A percentile compares a stretch with the other conserved stretches of the same genome.
phyloP scores from a whole-genome alignment of 208 protist species.

The Crithidia mellificae region DNA sequence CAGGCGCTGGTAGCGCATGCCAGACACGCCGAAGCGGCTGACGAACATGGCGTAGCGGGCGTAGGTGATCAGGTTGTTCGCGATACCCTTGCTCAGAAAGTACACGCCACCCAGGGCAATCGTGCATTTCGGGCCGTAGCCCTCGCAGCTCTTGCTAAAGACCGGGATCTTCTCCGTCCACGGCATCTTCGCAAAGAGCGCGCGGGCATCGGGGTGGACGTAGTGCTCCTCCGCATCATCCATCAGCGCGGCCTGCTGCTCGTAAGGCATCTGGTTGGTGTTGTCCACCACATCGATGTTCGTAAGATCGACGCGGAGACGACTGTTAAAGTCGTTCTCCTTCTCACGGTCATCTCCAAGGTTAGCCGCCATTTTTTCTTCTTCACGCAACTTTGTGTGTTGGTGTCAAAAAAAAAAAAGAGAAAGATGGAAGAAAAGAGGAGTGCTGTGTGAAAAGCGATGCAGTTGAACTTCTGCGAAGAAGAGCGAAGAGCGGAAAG shows the following conservation, averaged over 20 bases:
- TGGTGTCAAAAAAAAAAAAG: not conserved
- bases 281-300: constrained; percentile 28
- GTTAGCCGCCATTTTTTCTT: constrained; percentile 25
- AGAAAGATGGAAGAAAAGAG: not conserved
- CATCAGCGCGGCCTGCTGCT: not conserved
- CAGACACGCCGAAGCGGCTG: constrained; percentile 42
- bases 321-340: constrained; percentile 26
- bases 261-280: not conserved
- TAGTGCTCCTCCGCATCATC: constrained; percentile 16
- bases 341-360: constrained; percentile 26
- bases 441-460: too few species aligned
- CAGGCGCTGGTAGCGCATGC: constrained; percentile 59
- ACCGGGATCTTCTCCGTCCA: constrained; percentile 39
- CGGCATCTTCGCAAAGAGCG: constrained; percentile 34
- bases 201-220: constrained; percentile 38
- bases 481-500: too few species aligned
- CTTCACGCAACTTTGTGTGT: not conserved
- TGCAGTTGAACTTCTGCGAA: too few species aligned
- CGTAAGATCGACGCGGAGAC: constrained; percentile 29
- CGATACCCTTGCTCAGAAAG: constrained; percentile 59
- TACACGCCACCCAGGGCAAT: constrained; percentile 44
- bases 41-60: constrained; percentile 55
- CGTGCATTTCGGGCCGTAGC: constrained; percentile 45
- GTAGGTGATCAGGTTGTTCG: constrained; percentile 45
- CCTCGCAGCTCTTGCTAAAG: constrained; percentile 45